Base-by-base conservation (phyloP, 1,284 basidiomycete genomes). In the Puccinia polysora region DNA sequence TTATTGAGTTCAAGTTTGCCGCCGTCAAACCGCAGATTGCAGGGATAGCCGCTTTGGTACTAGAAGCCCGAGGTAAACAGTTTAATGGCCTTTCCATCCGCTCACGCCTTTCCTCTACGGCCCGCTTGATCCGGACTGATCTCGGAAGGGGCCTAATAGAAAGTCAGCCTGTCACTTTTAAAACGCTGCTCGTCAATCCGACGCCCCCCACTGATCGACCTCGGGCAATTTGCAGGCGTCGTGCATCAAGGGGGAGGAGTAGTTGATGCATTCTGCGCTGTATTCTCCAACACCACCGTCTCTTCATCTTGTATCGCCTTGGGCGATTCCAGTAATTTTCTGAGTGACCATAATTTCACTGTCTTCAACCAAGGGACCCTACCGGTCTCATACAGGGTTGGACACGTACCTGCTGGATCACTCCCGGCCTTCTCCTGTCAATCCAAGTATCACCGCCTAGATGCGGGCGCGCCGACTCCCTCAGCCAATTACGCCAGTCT, bases 161-260 rank as follows among this genome's bases (percentile, higher is more conserved):
- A 62, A 70, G 68, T 70, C n/a, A 62, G 68, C 5, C 7, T 7
- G 2, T 23, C n/a, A 49, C n/a, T 52, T n/a, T n/a, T n/a, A n/a
- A n/a, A n/a, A n/a, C n/a, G n/a, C n/a, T n/a, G 7, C 25, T 45
- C 32, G 20, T 58, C 18, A 58, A 34, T 49, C 23, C 20, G 20
- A 14, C 36, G 7, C 5, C 30, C 36, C n/a, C 20, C 25, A n/a
- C 18, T 47, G 30, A 43, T 23, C 2, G 49, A 28, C 34, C 40
- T n/a, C 38, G 20, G 28, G 30, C 18, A 56, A 43, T 4, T 53
- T 28, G 18, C 23, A 72, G 69, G 45, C 52, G 50, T 45, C 30
- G 32, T 72, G 15, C 69, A 64, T 64, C 69, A 72, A 72, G 69
- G 69, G 23, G 69, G 69, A 32, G 69, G 69, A 32, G 38, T 72